A percentile compares a stretch with the other conserved stretches of the same genome.
These are phyloP conservation scores for Eimeria maxima DNA, from an alignment of 169 alveolate species.

Conservation along the genomic window DNA sequence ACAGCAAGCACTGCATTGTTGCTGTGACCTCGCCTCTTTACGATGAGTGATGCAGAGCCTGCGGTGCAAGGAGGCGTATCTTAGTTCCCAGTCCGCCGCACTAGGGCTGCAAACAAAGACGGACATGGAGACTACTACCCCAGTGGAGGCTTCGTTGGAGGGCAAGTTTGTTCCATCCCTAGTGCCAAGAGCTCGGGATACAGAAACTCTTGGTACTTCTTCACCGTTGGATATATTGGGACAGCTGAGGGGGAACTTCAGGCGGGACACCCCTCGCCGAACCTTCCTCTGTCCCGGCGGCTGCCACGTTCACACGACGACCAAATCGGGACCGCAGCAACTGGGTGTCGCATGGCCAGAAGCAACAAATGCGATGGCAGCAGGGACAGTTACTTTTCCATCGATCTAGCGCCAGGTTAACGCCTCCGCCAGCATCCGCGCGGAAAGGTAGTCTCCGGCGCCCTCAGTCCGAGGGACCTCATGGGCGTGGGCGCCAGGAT, in stretches of 20 bases:
- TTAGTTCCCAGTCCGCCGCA: not conserved
- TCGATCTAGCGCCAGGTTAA: conserved; percentile 31
- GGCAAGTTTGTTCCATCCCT: not conserved
- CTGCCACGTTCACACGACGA: conserved; percentile 51
- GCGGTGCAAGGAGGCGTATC: not conserved
- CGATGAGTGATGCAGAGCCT: conserved; percentile 2
- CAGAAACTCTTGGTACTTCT: not conserved
- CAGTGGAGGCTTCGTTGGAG: not conserved
- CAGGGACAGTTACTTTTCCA: conserved; percentile 35
- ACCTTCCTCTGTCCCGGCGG: conserved; percentile 52
- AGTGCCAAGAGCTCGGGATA: conserved; percentile 40
- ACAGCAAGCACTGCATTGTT: not conserved
- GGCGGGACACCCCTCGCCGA: conserved; percentile 15
- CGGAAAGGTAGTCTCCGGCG: not conserved
- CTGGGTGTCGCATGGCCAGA: not conserved
- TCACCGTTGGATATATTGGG: not conserved
- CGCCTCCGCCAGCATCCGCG: conserved; percentile 18
- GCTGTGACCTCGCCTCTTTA: not conserved
- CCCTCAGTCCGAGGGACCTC: conserved; percentile 56
- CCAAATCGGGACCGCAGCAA: not conserved
- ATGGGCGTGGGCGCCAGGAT: not conserved
- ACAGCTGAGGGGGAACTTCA: not conserved
- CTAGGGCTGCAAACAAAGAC: not conserved
- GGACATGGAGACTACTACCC: not conserved
- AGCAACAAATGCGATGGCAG: conserved; percentile 9